A percentile compares a stretch with the other conserved stretches of the same genome.
Evolutionary conservation across 225 moss, liverwort and hornwort genomes (phyloP).

Genomic region (Sphagnum contortum): DNA sequence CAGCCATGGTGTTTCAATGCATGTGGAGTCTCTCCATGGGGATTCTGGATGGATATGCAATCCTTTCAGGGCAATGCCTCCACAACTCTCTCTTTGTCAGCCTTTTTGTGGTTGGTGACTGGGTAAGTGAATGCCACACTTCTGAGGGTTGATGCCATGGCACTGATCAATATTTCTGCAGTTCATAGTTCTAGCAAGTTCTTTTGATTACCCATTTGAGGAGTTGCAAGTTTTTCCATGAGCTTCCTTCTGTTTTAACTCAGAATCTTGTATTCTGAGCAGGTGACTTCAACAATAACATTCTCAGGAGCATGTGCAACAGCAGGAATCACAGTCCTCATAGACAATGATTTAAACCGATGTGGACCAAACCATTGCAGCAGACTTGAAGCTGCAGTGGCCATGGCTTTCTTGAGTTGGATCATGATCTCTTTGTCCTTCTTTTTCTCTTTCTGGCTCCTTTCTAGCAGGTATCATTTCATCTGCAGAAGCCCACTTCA

Average conservation of each 20-base stretch:
- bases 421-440: conserved; percentile 50
- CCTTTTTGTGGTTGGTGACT: conserved; percentile 74
- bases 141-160: too few relatives aligned
- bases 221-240: neutral
- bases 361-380: conserved; percentile 61
- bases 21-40: conserved; percentile 68
- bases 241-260: too few relatives aligned
- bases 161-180: too few relatives aligned
- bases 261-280: conserved; percentile 2
- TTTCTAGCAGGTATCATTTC: conserved; percentile 45
- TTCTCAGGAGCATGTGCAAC: conserved; percentile 65
- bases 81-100: conserved; percentile 62
- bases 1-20: conserved; percentile 74
- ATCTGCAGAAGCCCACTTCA: neutral
- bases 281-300: conserved; percentile 73
- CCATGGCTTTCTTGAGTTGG: conserved; percentile 83
- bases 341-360: conserved; percentile 60
- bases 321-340: conserved; percentile 71
- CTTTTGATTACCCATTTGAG: neutral
- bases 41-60: conserved; percentile 55
- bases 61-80: conserved; percentile 50
- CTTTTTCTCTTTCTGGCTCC: conserved; percentile 69
- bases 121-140: conserved; percentile 38
- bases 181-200: too few relatives aligned
- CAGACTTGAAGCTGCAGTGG: conserved; percentile 65